Evolutionary conservation across 179 eudicot species (phyloP), one percentile per base, ranked within the genome.

Genomic region (Actinidia polygama): DNA sequence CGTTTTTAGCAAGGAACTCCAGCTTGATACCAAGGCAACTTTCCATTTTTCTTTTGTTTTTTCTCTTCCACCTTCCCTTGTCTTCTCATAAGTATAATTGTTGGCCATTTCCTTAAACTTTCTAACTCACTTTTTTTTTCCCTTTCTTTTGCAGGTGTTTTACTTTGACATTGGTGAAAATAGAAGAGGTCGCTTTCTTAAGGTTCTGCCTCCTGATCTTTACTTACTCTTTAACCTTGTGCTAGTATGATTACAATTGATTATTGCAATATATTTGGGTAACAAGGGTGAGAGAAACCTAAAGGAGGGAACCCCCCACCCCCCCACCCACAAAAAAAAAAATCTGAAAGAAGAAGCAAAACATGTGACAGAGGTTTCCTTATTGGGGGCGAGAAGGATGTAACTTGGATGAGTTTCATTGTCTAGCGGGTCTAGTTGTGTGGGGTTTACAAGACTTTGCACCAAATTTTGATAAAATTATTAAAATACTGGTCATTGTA

Each of bases 151-250:
- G 55, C 89, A 95, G 99, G 97, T 95, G 78, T 96, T 96, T 85
- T 96, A 96, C 87, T 96, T 96, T 71, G 99, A 96, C 87, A 89
- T 96, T 82, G 98, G 98, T 11, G 98, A 96, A 85, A 96, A 96
- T 75, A 86, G 97, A 54, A 90, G 98, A 88, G 99, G 99, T 47
- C 98, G 99, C 76, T 96, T 94, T 89, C 83, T 96, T 84, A 94
- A 94, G 95, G 99, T 96, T 80, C 77, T 70, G 26, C 51, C 49
- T 14, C 77, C 76, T 6, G 47, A 4, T 72, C 18, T 50, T 14
- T 21, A n/a, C 58, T 12, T 44, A 40, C 36, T 4, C 18, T 4
- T 71, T 3, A 1, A 16, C 53, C 11, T 5, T 67, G 14, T 21
- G 36, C 71, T 30, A 12, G 44, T 40, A 66, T 66, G 40, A 10